phyloP scores from a whole-genome alignment of 108 stramenopile genomes.

The Halocafeteria seosinensis region DNA sequence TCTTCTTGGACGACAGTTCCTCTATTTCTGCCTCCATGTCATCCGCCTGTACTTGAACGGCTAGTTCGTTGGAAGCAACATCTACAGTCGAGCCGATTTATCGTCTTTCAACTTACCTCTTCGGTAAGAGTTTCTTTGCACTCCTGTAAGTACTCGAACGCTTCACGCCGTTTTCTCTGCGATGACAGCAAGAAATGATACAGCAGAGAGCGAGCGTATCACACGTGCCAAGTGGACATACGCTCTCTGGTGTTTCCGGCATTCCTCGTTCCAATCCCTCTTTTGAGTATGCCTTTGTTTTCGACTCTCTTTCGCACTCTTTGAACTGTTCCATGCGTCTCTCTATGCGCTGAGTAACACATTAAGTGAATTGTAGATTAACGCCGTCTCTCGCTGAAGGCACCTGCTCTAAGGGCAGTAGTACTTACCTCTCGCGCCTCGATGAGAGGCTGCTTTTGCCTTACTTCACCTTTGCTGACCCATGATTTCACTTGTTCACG shows the following conservation, averaged over 20 bases:
- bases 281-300: constrained; percentile 91
- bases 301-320: constrained; percentile 91
- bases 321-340: constrained; percentile 99
- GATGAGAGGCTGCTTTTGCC: constrained; percentile 72
- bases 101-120: no score
- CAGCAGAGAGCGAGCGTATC: background rate
- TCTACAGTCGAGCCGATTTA: no score
- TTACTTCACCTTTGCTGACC: constrained; percentile 80
- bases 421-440: constrained; percentile 31
- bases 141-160: constrained; percentile 52
- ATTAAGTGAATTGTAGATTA: background rate
- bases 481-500: constrained; percentile 97
- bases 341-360: constrained; percentile 51
- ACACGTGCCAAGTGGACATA: constrained; percentile 7
- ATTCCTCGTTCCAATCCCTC: constrained; percentile 63
- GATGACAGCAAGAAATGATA: background rate
- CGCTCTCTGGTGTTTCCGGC: constrained; percentile 56
- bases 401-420: no score
- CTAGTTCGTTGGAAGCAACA: no score
- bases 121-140: constrained; percentile 48
- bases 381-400: no score
- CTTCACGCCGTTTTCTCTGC: constrained; percentile 22
- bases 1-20: constrained; percentile 49
- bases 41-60: no score
- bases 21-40: constrained; percentile 72